phyloP scores from a whole-genome alignment of 208 protist genomes.

The Angomonas deanei region DNA sequence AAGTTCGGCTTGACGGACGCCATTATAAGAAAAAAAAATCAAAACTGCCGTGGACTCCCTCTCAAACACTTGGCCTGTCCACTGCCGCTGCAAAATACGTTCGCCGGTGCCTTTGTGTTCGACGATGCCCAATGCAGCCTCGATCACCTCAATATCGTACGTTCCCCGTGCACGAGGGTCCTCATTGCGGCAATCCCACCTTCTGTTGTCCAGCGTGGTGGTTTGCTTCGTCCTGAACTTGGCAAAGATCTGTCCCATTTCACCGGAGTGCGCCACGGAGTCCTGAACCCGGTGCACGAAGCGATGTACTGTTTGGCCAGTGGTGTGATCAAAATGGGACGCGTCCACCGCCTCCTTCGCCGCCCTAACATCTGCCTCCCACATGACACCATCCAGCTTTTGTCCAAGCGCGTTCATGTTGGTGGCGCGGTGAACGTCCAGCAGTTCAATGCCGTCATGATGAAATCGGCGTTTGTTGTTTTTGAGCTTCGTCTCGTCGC shows the following conservation, averaged over 20 bases:
- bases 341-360: conserved; percentile 80
- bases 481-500: conserved; percentile 70
- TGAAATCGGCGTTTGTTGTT: conserved; percentile 49
- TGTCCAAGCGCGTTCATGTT: conserved; percentile 63
- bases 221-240: neutral
- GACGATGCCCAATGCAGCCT: conserved; percentile 53
- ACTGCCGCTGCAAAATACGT: conserved; percentile 60
- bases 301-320: conserved; percentile 38
- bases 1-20: conserved; percentile 52
- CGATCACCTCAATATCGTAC: conserved; percentile 66
- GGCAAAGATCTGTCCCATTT: neutral
- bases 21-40: conserved; percentile 49
- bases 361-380: conserved; percentile 67
- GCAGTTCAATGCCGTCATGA: conserved; percentile 37
- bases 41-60: conserved; percentile 60
- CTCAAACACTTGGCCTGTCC: conserved; percentile 35
- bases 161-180: conserved; percentile 48
- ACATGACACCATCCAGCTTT: conserved; percentile 68
- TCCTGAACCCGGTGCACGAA: conserved; percentile 58
- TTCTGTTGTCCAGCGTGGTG: conserved; percentile 5
- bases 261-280: conserved; percentile 21
- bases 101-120: conserved; percentile 39
- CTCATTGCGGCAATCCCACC: conserved; percentile 83
- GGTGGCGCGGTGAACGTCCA: conserved; percentile 58
- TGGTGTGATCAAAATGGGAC: conserved; percentile 64